Evolutionary conservation across 2,329 filamentous ascomycete species (phyloP), one percentile per base, ranked within the genome.

Genomic region (Paramyrothecium sp.): DNA sequence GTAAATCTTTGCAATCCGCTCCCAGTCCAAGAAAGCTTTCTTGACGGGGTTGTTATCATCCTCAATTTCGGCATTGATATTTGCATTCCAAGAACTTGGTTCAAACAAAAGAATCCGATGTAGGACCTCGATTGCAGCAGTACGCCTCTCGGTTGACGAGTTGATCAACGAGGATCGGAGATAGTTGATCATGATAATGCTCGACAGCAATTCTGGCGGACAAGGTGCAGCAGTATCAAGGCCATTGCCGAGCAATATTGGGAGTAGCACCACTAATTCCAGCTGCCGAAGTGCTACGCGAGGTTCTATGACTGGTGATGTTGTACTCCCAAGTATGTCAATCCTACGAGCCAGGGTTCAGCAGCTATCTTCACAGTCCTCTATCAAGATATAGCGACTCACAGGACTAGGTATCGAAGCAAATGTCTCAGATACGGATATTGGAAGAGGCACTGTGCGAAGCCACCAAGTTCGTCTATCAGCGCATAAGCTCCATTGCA

Each of bases 111-210:
- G 54, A 22, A 69, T 56, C 2, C 58, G 55, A 11, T 59, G 44
- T 4, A 67, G 53, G 16, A 66, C 23, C n/a, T 48, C 26, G 7
- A 48, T 4, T 16, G 58, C 58, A 23, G 58, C 11, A 8, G 13
- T 19, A 47, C 30, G 51, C 13, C 41, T 53, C 30, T 46, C 17
- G 7, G 54, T 30, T 10, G 38, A 13, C 3, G 33, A 8, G 11
- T 41, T 41, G 17, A 44, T 4, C n/a, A 19, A 7, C 4, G 38
- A 44, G 13, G 66, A 54, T 13, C 67, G 63, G 13, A 66, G 58
- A 41, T 60, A 41, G 51, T 65, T 69, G 51, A 67, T 60, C 21
- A 53, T 46, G 23, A 68, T 58, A 1, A 69, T 54, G 12, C 60
- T 21, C 26, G 53, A 51, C 7, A 69, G 51, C 13, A 69, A 56